Evolutionary conservation across 2,329 filamentous ascomycete species (phyloP), one percentile per base, ranked within the genome.

Genomic region (Corinectria fuckeliana): DNA sequence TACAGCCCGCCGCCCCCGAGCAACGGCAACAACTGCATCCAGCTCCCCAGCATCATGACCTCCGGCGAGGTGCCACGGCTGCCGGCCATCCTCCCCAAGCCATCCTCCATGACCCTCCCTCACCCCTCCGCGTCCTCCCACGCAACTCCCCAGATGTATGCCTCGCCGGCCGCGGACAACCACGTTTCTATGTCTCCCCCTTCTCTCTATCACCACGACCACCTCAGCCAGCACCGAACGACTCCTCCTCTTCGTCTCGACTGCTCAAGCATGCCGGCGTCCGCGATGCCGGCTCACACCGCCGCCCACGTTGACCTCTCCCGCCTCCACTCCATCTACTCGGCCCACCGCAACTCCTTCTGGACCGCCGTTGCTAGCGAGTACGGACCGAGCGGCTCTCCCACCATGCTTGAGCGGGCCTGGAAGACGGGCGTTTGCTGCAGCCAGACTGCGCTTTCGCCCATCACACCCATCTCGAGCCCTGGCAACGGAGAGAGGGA

Each of bases 291-390:
- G 13, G 67, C 74, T 59, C 75, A 75, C 62, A 71, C 70, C 13
- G 69, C 76, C 44, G 72, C 79, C 61, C 79, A 82, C 62, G 81
- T 90, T 63, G 87, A 91, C 73, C 82, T 88, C 69, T 79, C 83
- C 25, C 88, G 89, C 47, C 86, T 94, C 21, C 84, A 87, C 47
- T 81, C 84, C 60, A 85, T 93, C 66, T 93, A 93, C 75, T 84
- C 87, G 51, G 79, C 84, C 7, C 90, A 92, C 75, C 86, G 89
- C 41, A 80, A 83, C 50, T 84, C 85, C 8, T 93, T 94, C 78
- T 94, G 91, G 91, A 81, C 84, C 30, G 82, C 85, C 47, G 84
- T 94, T 32, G 90, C 90, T 26, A 79, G 85, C 23, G 89, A 92
- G 69, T 93, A 93, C 70, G 90, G 90, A 52, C 75, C 79, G 13